phyloP scores from a whole-genome alignment of 192 early-diverging fungal genomes.

The Podila epicladia region DNA sequence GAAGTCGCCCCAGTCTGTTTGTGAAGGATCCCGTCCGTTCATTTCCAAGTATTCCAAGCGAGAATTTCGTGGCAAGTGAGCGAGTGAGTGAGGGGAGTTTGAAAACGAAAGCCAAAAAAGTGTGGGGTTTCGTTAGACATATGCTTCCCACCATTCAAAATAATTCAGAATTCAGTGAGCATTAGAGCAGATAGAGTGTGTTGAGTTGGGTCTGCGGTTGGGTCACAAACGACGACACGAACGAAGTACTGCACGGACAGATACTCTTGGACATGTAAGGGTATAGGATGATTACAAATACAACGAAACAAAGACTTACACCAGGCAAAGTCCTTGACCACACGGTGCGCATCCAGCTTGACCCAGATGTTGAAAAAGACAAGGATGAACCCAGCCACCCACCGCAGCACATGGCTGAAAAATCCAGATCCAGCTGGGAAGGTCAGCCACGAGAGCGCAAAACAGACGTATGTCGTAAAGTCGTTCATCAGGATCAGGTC shows the following conservation, averaged over 20 bases:
- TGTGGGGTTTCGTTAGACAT: conserved; percentile 12
- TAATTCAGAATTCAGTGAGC: no score
- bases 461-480: conserved; percentile 84
- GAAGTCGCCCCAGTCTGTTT: conserved; percentile 97
- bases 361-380: conserved; percentile 96
- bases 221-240: no score
- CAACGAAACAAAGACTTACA: conserved; percentile 67
- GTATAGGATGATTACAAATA: neutral
- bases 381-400: conserved; percentile 80
- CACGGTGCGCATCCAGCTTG: conserved; percentile 93
- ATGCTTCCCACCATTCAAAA: no score
- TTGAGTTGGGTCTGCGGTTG: no score
- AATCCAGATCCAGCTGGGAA: conserved; percentile 70
- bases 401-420: conserved; percentile 76
- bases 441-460: conserved; percentile 85
- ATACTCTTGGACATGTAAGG: neutral
- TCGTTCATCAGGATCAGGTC: conserved; percentile 96
- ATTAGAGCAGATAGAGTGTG: no score
- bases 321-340: conserved; percentile 98
- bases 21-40: neutral
- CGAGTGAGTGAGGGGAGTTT: conserved; percentile 4
- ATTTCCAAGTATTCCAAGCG: neutral
- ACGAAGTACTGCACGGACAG: conserved; percentile 1
- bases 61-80: neutral
- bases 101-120: neutral